Conservation (phyloP, 1,284 basidiomycete species). For the Phaffia rhodozyma region DNA sequence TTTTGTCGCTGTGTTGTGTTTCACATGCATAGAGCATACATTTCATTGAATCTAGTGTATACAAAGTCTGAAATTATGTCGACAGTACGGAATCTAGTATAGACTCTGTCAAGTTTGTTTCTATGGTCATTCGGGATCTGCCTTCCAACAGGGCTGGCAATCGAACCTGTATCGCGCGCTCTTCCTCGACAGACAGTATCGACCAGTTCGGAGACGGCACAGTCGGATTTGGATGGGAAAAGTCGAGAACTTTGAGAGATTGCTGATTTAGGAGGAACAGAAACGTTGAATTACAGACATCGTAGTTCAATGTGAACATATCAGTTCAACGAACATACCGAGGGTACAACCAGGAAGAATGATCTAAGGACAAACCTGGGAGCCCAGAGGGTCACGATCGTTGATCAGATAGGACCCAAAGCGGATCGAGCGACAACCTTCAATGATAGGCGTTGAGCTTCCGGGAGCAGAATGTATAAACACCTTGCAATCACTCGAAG, state of each 20-base stretch:
- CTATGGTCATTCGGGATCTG: too few species aligned
- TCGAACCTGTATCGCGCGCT: too few species aligned
- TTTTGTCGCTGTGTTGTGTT: too few species aligned
- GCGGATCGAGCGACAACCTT: background rate
- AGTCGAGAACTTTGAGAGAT: constrained; percentile 3
- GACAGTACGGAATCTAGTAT: too few species aligned
- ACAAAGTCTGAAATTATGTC: too few species aligned
- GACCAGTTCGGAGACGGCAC: constrained; percentile 10
- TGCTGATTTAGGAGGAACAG: background rate
- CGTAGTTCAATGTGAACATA: background rate
- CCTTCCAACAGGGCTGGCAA: too few species aligned
- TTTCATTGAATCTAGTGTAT: too few species aligned
- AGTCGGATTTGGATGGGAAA: constrained; percentile 16
- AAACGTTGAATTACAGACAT: background rate
- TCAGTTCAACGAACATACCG: background rate
- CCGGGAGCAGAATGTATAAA: too few species aligned
- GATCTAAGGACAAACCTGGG: background rate
- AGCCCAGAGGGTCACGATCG: background rate
- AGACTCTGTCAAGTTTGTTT: too few species aligned
- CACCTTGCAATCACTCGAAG: too few species aligned
- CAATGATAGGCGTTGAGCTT: constrained; percentile 9
- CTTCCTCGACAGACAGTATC: background rate
- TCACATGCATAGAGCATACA: too few species aligned
- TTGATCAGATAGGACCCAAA: constrained; percentile 6
- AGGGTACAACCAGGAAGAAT: background rate